phyloP scores from a whole-genome alignment of 2,329 filamentous ascomycete genomes.

The Aspergillus floridensis region DNA sequence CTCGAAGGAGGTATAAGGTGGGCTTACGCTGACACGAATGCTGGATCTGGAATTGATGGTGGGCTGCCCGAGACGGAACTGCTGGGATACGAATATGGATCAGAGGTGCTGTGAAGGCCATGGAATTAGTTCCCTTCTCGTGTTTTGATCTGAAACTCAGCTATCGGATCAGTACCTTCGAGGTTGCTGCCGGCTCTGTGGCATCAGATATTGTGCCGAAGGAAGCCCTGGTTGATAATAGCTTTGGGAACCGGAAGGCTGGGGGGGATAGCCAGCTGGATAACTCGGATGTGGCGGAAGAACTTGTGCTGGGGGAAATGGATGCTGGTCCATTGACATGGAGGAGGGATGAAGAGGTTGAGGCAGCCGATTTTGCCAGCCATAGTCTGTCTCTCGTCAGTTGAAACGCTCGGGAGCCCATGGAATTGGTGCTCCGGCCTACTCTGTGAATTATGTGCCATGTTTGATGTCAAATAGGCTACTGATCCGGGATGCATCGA shows the following conservation, averaged over 20 bases:
- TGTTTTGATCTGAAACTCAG: not conserved
- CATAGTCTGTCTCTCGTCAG: conserved; percentile 29
- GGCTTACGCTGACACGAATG: conserved; percentile 26
- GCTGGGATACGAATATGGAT: conserved; percentile 22
- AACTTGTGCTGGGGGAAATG: conserved; percentile 26
- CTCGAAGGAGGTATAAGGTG: not conserved
- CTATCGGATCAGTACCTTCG: conserved; percentile 20
- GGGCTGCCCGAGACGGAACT: conserved; percentile 20
- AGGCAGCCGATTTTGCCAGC: conserved; percentile 30
- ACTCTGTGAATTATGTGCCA: conserved; percentile 34
- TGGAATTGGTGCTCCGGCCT: conserved; percentile 11
- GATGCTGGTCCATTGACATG: conserved; percentile 26
- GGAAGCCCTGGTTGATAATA: conserved; percentile 22
- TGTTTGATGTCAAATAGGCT: conserved; percentile 23
- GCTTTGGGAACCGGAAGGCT: conserved; percentile 20
- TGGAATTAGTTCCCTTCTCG: conserved; percentile 1
- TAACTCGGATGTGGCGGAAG: conserved; percentile 24
- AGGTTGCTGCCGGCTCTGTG: conserved; percentile 18
- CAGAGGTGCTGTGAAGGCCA: conserved; percentile 15
- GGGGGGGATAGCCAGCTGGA: conserved; percentile 26
- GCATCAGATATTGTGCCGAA: conserved; percentile 20
- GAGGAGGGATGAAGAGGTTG: conserved; percentile 28
- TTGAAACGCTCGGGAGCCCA: not conserved
- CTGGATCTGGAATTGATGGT: conserved; percentile 21
- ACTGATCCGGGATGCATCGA: conserved; percentile 13